Evolutionary conservation across 371 early-diverging fungal species (phyloP).

Genomic region (Mucor sp.): DNA sequence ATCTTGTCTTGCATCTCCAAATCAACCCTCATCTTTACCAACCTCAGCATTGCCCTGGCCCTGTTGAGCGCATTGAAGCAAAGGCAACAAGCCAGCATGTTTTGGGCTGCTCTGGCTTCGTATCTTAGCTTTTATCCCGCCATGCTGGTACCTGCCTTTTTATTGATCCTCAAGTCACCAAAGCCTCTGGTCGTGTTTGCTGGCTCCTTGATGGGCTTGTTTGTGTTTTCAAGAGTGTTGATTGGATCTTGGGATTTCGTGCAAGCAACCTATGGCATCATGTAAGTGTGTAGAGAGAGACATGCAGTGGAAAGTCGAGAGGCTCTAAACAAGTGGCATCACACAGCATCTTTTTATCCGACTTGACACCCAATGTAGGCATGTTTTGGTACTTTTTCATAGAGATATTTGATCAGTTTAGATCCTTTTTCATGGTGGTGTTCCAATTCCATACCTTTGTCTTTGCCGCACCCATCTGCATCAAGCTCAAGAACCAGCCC

Average conservation of each 20-base stretch:
- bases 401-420: conserved; percentile 97
- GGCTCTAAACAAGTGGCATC: too few species aligned
- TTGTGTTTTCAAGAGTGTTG: conserved; percentile 59
- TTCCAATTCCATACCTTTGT: conserved; percentile 89
- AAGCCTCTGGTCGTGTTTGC: conserved; percentile 6
- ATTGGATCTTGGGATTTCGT: conserved; percentile 78
- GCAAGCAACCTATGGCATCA: conserved; percentile 71
- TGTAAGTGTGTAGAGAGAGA: conserved; percentile 58
- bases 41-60: conserved; percentile 68
- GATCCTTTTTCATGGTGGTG: conserved; percentile 87
- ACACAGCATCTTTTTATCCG: conserved; percentile 60
- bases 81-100: conserved; percentile 46
- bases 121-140: conserved; percentile 84
- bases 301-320: too few species aligned
- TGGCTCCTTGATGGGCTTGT: conserved; percentile 45
- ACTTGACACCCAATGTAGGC: conserved; percentile 95
- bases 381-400: conserved; percentile 98
- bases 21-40: conserved; percentile 77
- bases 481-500: conserved; percentile 79
- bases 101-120: conserved; percentile 73
- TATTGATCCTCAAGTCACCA: conserved; percentile 33
- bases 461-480: conserved; percentile 79
- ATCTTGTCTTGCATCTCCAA: conserved; percentile 73
- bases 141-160: conserved; percentile 75
- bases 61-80: conserved; percentile 66